Conservation (phyloP, 768 basidiomycete genomes). For the Collybiopsis confluens region DNA sequence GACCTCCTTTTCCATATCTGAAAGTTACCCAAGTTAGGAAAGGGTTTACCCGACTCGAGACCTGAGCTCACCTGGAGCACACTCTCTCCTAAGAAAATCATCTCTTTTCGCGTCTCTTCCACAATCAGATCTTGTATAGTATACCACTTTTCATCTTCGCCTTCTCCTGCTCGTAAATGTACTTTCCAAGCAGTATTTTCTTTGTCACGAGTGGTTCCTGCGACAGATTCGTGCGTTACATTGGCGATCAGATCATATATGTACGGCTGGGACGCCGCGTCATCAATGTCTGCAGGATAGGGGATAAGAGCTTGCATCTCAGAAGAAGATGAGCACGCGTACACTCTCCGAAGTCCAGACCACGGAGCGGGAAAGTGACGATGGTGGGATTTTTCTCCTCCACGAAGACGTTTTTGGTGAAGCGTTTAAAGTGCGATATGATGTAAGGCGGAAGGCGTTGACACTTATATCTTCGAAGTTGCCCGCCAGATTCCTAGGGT, state of each 20-base stretch:
- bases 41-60: neutral
- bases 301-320: neutral
- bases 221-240: constrained; percentile 90
- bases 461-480: constrained; percentile 86
- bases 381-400: constrained; percentile 99
- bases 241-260: constrained; percentile 95
- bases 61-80: constrained; percentile 74
- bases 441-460: constrained; percentile 88
- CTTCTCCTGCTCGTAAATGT: constrained; percentile 73
- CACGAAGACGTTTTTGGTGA: constrained; percentile 93
- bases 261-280: constrained; percentile 55
- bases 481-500: constrained; percentile 74
- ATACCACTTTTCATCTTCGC: constrained; percentile 90
- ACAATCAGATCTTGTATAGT: constrained; percentile 96
- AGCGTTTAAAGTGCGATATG: constrained; percentile 92
- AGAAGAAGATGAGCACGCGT: constrained; percentile 29
- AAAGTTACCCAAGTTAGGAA: neutral
- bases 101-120: constrained; percentile 92
- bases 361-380: constrained; percentile 92
- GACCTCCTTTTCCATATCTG: constrained; percentile 64
- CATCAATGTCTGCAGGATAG: constrained; percentile 69
- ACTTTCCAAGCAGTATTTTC: constrained; percentile 92
- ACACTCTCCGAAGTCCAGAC: constrained; percentile 93
- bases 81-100: constrained; percentile 98
- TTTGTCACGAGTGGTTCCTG: constrained; percentile 92